A percentile compares a stretch with the other conserved stretches of the same genome.
These are phyloP conservation scores for Teratosphaeria gauchensis DNA, from an alignment of 2,329 filamentous ascomycete genomes.

Conservation along the genomic window DNA sequence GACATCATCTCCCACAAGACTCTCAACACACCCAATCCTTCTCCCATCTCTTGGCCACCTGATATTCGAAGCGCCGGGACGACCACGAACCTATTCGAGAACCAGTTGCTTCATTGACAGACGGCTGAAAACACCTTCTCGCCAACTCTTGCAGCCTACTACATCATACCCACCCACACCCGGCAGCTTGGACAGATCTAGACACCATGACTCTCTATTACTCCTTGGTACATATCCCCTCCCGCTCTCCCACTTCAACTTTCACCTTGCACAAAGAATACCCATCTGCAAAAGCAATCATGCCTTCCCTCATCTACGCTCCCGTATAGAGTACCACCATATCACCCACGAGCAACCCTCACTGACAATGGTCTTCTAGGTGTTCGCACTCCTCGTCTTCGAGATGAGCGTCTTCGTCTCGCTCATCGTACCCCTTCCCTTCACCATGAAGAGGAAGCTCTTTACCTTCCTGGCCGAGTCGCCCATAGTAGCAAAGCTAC, in stretches of 20 bases:
- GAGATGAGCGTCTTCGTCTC: slow-evolving; percentile 77
- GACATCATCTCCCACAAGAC: background rate
- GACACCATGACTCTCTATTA: slow-evolving; percentile 60
- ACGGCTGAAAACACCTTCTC: background rate
- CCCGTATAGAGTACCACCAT: slow-evolving; percentile 17
- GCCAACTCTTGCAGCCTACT: background rate
- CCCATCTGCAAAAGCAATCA: slow-evolving; percentile 9
- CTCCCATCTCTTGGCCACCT: background rate
- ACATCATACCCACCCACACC: slow-evolving; percentile 1
- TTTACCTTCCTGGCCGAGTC: slow-evolving; percentile 96
- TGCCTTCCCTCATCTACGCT: slow-evolving; percentile 29
- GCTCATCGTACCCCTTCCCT: slow-evolving; percentile 79
- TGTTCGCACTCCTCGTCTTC: slow-evolving; percentile 70
- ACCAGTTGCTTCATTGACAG: background rate
- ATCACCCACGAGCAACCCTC: no score
- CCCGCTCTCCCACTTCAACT: slow-evolving; percentile 1
- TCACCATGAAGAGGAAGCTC: slow-evolving; percentile 72
- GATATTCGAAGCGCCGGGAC: no score
- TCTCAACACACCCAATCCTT: background rate
- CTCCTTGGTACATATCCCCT: slow-evolving; percentile 46
- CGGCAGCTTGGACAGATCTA: background rate
- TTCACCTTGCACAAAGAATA: background rate
- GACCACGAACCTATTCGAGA: background rate
- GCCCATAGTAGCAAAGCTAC: slow-evolving; percentile 74
- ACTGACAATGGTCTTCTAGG: slow-evolving; percentile 38